Evolutionary conservation across 1,139 yeast species (phyloP), one percentile per base, ranked within the genome.

Genomic region (Wickerhamomyces sp.): DNA sequence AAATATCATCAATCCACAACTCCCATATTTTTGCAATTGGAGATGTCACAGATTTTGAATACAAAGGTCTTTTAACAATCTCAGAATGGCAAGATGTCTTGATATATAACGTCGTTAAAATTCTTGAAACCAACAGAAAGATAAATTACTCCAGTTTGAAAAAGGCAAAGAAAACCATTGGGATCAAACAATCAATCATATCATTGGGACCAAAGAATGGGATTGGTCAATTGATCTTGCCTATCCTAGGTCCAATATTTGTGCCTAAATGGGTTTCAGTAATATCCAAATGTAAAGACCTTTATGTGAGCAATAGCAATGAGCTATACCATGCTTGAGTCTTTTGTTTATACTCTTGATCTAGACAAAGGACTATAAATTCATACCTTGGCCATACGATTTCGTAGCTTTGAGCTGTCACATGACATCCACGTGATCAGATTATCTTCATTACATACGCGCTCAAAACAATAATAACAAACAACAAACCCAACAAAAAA

Each of bases 11-110:
- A 2, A 39, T 45, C 6, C n/a, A 29, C 11, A 29, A 9, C 31
- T 26, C 37, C 18, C 39, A 36, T 2, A 47, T 58, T 4, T 58
- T 56, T 44, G 55, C 60, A 8, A 46, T 56, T 36, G 61, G 61
- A 11, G 61, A 57, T 43, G 50, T 54, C 15, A 42, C 44, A n/a
- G 42, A 45, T 41, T 47, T 35, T 38, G 43, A 45, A 3, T 36
- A 33, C 30, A 54, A 53, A 37, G 40, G 53, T 7, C 26, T 55
- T 7, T 11, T 27, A n/a, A 7, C 35, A 26, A 4, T 36, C 40
- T 36, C 45, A 41, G 2, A 34, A 41, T 23, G 45, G 53, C 49
- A 5, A 32, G 38, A 7, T 43, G 43, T 10, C 8, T 51, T 10
- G 42, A n/a, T 27, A 10, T 10, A 36, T 14, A 36, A 36, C 23